Base-by-base conservation (phyloP, 1,284 basidiomycete species). In the Rhodotorula glutinis region DNA sequence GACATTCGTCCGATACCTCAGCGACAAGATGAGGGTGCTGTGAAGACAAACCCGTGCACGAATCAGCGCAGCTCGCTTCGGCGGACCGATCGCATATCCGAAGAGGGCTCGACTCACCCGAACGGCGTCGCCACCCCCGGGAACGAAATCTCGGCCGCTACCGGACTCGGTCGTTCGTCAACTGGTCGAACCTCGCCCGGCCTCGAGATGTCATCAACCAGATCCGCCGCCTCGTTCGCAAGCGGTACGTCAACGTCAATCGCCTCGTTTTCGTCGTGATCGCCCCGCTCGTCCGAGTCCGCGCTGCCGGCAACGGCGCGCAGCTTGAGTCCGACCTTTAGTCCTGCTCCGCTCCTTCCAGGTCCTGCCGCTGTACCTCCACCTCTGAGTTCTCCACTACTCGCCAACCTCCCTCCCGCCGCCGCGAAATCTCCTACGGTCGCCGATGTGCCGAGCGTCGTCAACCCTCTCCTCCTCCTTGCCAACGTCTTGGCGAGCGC, bases 111-210 rank as follows among this genome's bases (percentile, higher is more conserved):
- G 29, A 62, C 73, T 62, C 51, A 74, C 70, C 75, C 75, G 3
- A 75, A 44, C 2, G 75, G 75, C 38, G 75, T 76, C 25, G 56
- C 54, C 5, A 76, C 62, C 5, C 66, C 72, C 0, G 72, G 68
- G 25, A 75, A 75, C 30, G 41, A 59, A 25, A 76, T 64, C 47
- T 38, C 33, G 33, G 43, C 66, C 63, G 66, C 74, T 16, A 51
- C 60, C 53, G 25, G n/a, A 23, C 11, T 25, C n/a, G 14, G 21
- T 47, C n/a, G 46, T 21, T 17, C n/a, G 13, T 11, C 13, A 11
- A 11, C 10, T 1, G 46, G 11, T 4, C 23, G 23, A 17, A 19
- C n/a, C 11, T 25, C 49, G 3, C 16, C 25, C 13, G 25, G 25
- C 16, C n/a, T 14, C 25, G 3, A 29, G 33, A 11, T n/a, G 25